Evolutionary conservation across 2,329 filamentous ascomycete genomes (phyloP).

Genomic region (Penicillium sp.): DNA sequence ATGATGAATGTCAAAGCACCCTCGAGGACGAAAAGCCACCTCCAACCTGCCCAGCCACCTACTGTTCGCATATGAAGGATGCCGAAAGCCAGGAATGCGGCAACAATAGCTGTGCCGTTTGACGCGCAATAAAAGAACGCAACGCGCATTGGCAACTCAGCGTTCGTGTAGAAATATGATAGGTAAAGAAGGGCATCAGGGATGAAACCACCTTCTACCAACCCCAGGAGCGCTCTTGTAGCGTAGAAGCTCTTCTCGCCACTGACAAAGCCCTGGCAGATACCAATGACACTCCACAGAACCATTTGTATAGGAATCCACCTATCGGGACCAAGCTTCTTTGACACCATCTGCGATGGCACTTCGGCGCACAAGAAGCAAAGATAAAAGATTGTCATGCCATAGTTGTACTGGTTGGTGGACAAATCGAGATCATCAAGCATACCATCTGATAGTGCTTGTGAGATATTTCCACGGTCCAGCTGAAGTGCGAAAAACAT

Average conservation of each 20-base stretch:
- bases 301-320: slow-evolving; percentile 60
- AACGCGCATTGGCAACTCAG: slow-evolving; percentile 3
- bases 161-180: slow-evolving; percentile 6
- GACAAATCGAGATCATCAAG: slow-evolving; percentile 37
- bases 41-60: slow-evolving; percentile 6
- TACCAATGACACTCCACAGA: slow-evolving; percentile 37
- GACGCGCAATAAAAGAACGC: slow-evolving; percentile 1
- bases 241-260: slow-evolving; percentile 45
- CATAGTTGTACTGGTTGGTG: slow-evolving; percentile 43
- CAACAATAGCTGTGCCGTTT: slow-evolving; percentile 1
- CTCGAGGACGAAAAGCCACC: slow-evolving; percentile 11
- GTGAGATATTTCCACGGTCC: slow-evolving; percentile 38
- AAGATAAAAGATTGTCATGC: slow-evolving; percentile 58
- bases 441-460: slow-evolving; percentile 40
- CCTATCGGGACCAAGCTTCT: slow-evolving; percentile 56
- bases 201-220: slow-evolving; percentile 52
- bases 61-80: slow-evolving; percentile 10
- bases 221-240: slow-evolving; percentile 47
- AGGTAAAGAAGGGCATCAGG: slow-evolving; percentile 23
- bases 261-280: slow-evolving; percentile 48
- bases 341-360: slow-evolving; percentile 58
- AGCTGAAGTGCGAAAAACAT: slow-evolving; percentile 37
- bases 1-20: slow-evolving; percentile 5
- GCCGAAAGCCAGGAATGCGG: slow-evolving; percentile 7
- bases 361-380: slow-evolving; percentile 57